Conservation (phyloP, 257 asterid genomes). For the Solanum piurae region DNA sequence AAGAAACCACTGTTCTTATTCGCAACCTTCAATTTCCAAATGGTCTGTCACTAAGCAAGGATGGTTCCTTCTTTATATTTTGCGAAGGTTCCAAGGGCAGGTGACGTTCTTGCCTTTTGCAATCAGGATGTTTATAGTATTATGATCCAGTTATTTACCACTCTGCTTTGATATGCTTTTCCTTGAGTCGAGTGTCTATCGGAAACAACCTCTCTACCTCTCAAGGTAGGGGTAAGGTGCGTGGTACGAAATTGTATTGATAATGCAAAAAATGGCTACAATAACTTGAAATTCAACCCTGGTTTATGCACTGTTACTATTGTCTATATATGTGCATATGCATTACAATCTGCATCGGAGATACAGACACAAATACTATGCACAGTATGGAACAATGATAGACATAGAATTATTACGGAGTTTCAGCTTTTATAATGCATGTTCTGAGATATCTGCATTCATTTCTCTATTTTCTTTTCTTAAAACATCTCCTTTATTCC, state of each 20-base stretch:
- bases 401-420: background rate
- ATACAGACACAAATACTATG: background rate
- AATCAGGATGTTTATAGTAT: background rate
- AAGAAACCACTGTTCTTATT: constrained; percentile 65
- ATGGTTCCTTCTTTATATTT: constrained; percentile 66
- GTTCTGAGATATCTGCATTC: background rate
- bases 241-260: background rate
- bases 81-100: constrained; percentile 75
- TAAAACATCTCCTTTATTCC: too few relatives aligned
- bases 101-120: constrained; percentile 13
- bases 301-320: background rate
- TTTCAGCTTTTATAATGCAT: background rate
- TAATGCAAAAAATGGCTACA: background rate
- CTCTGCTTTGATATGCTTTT: background rate
- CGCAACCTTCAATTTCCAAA: constrained; percentile 73
- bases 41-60: constrained; percentile 85
- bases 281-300: background rate
- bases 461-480: background rate
- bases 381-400: background rate
- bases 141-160: background rate
- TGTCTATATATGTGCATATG: background rate
- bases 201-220: background rate
- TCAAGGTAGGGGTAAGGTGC: background rate
- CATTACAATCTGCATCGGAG: background rate
- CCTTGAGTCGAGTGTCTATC: background rate